A percentile compares a stretch with the other conserved stretches of the same genome.
phyloP scores from a whole-genome alignment of 805 yeast species.

The Pichia pseudocactophila region DNA sequence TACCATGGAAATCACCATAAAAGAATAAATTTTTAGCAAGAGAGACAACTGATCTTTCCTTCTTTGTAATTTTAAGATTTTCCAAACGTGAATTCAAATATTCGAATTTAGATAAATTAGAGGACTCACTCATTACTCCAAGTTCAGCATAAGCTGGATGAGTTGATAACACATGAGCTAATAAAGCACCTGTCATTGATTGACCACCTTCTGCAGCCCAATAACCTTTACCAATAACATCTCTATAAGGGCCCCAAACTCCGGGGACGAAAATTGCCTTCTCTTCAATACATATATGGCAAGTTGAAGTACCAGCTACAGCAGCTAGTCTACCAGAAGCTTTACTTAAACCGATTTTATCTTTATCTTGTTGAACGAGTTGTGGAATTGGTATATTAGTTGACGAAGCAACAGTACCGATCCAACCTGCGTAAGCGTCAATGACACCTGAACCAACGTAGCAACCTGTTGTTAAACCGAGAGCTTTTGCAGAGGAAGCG shows the following conservation, averaged over 20 bases:
- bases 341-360: slow-evolving; percentile 39
- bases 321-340: slow-evolving; percentile 89
- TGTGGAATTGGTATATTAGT: slow-evolving; percentile 50
- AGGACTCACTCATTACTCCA: slow-evolving; percentile 54
- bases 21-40: slow-evolving; percentile 80
- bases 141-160: slow-evolving; percentile 84
- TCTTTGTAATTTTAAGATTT: slow-evolving; percentile 45
- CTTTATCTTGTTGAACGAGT: slow-evolving; percentile 41
- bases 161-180: slow-evolving; percentile 77
- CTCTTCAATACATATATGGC: slow-evolving; percentile 82
- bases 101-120: slow-evolving; percentile 71
- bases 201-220: slow-evolving; percentile 99
- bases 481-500: slow-evolving; percentile 59
- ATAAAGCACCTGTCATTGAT: slow-evolving; percentile 89
- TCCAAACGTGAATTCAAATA: slow-evolving; percentile 71
- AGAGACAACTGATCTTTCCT: slow-evolving; percentile 64
- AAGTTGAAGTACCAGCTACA: slow-evolving; percentile 97
- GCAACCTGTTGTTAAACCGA: slow-evolving; percentile 74
- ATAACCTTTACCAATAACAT: slow-evolving; percentile 77
- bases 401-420: slow-evolving; percentile 93
- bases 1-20: slow-evolving; percentile 96
- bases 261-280: slow-evolving; percentile 88
- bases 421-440: slow-evolving; percentile 98
- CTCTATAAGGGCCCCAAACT: slow-evolving; percentile 98
- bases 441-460: slow-evolving; percentile 93